A percentile compares a stretch with the other conserved stretches of the same genome.
Evolutionary conservation across 2,329 filamentous ascomycete species (phyloP).

Genomic region (Helotiales sp.): DNA sequence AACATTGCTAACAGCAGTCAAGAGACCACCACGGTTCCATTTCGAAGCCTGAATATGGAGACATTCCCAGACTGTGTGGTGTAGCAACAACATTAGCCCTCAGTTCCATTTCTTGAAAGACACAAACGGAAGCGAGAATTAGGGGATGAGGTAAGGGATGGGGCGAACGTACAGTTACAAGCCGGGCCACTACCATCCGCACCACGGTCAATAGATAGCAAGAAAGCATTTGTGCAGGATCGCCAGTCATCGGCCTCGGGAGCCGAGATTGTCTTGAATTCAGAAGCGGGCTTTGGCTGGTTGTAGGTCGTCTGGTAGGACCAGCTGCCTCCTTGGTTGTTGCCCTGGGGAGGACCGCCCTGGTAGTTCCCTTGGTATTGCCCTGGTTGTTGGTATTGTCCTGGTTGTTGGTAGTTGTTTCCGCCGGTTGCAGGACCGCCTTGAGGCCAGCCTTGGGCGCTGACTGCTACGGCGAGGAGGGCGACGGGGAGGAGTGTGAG

Average conservation of each 20-base stretch:
- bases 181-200: not conserved
- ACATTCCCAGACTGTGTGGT: constrained; percentile 1
- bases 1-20: not conserved
- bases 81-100: not conserved
- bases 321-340: constrained; percentile 2
- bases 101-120: not conserved
- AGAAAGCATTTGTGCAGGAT: constrained; percentile 2
- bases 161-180: not conserved
- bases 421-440: not conserved
- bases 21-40: constrained; percentile 3
- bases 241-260: constrained; percentile 2
- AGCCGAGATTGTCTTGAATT: not conserved
- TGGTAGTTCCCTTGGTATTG: not conserved
- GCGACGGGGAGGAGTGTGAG: constrained; percentile 2
- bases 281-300: not conserved
- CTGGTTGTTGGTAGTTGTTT: not conserved
- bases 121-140: not conserved
- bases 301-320: not conserved
- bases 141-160: not conserved
- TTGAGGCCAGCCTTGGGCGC: not conserved
- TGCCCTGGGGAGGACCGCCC: not conserved
- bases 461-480: not conserved
- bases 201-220: not conserved
- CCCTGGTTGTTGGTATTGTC: not conserved
- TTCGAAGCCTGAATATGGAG: not conserved